Percentiles rank a stretch among this genome's conserved stretches.
Conservation (phyloP, 257 asterid species). For the Primulina eburnea region DNA sequence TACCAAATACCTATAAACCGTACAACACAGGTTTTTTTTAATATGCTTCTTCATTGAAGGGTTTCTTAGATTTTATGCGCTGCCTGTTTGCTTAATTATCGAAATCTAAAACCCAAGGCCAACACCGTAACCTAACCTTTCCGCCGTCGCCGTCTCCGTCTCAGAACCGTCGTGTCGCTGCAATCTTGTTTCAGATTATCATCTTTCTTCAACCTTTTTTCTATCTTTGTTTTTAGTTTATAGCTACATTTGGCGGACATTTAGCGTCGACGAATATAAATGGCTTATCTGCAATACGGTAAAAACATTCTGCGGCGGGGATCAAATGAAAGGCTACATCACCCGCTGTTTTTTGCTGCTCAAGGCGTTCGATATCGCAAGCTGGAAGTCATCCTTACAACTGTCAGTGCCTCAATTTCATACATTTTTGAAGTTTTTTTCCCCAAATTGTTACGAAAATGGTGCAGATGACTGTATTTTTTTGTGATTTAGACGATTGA, state of each 20-base stretch:
- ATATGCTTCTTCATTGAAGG: too few species aligned
- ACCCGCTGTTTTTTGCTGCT: conserved; percentile 46
- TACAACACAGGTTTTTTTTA: too few species aligned
- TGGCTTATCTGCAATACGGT: conserved; percentile 41
- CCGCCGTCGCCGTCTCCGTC: neutral
- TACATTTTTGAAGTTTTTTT: too few species aligned
- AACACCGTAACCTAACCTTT: neutral
- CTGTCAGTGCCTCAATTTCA: conserved; percentile 33
- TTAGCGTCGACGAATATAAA: conserved; percentile 14
- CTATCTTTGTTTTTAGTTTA: too few species aligned
- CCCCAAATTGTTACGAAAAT: neutral
- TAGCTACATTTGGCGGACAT: neutral
- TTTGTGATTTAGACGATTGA: conserved; percentile 46
- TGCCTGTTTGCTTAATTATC: neutral
- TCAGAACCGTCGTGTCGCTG: neutral
- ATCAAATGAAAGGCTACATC: conserved; percentile 39
- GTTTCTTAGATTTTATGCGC: too few species aligned
- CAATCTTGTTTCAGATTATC: neutral
- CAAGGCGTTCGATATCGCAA: conserved; percentile 60
- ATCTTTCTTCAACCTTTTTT: neutral
- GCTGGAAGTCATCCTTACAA: conserved; percentile 59
- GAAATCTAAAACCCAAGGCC: neutral
- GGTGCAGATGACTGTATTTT: neutral
- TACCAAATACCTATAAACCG: too few species aligned
- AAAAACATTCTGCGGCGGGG: conserved; percentile 41